Conservation (phyloP, 2,329 filamentous ascomycete genomes). For the Conoideocrella luteorostrata region DNA sequence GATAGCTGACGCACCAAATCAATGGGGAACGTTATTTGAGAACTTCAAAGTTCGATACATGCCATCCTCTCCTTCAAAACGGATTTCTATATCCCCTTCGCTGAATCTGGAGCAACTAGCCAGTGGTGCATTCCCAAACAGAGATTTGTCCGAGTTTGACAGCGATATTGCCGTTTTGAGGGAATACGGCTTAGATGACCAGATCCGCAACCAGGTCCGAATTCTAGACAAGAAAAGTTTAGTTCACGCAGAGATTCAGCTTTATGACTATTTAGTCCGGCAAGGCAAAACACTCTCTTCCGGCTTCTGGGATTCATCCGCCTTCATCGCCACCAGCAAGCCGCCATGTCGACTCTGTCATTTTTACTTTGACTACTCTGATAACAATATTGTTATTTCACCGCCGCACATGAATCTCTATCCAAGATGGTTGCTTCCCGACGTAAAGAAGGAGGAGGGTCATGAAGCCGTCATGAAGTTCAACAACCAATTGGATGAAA, state of each 20-base stretch:
- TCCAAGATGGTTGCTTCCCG: conserved; percentile 25
- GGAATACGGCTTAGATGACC: conserved; percentile 12
- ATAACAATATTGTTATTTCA: conserved; percentile 15
- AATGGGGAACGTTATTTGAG: conserved; percentile 20
- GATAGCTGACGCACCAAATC: conserved; percentile 7
- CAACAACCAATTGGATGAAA: neutral
- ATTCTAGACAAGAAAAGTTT: conserved; percentile 14
- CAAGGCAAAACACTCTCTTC: neutral
- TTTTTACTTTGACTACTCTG: conserved; percentile 19
- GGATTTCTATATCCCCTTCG: neutral
- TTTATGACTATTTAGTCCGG: conserved; percentile 16
- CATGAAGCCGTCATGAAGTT: neutral
- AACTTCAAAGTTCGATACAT: conserved; percentile 18
- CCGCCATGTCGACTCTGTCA: conserved; percentile 19
- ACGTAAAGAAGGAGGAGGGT: conserved; percentile 12
- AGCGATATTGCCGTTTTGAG: conserved; percentile 12
- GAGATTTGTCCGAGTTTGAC: conserved; percentile 1
- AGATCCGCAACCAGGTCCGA: conserved; percentile 10
- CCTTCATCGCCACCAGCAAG: conserved; percentile 26
- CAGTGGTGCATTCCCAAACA: neutral
- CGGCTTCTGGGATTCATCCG: conserved; percentile 20
- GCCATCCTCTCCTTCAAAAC: conserved; percentile 12
- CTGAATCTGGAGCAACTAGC: conserved; percentile 5
- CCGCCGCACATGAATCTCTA: conserved; percentile 27
- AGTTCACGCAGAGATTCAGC: conserved; percentile 25